Conservation (phyloP, 768 basidiomycete genomes). For the Lactarius tabidus region DNA sequence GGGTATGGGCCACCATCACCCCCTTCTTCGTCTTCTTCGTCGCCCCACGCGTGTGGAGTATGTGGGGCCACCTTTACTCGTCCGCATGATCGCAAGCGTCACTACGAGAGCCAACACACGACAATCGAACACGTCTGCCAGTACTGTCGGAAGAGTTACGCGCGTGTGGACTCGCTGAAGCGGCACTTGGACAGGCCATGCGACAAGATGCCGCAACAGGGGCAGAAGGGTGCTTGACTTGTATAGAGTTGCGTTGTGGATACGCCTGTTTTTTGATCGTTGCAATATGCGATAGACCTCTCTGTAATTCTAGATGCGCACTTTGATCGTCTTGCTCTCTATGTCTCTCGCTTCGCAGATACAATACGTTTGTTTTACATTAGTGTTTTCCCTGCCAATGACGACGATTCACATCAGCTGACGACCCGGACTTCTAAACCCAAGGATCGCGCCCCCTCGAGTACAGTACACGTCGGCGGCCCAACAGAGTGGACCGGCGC, state of each 20-base stretch:
- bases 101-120: constrained; percentile 73
- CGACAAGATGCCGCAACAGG: constrained; percentile 41
- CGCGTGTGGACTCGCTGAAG: constrained; percentile 75
- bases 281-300: constrained; percentile 17
- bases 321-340: constrained; percentile 4
- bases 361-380: constrained; percentile 13
- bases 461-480: constrained; percentile 1
- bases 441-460: not conserved
- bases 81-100: constrained; percentile 76
- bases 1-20: constrained; percentile 28
- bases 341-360: constrained; percentile 1
- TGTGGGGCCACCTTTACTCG: constrained; percentile 80
- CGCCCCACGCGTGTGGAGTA: constrained; percentile 67
- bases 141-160: constrained; percentile 74
- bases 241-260: constrained; percentile 1
- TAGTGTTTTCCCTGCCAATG: constrained; percentile 11
- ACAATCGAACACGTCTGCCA: constrained; percentile 63
- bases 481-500: not conserved
- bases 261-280: constrained; percentile 1
- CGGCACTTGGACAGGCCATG: constrained; percentile 80
- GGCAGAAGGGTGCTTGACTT: constrained; percentile 12
- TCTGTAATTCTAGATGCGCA: constrained; percentile 9
- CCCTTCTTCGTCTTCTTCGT: constrained; percentile 41
- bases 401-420: constrained; percentile 12
- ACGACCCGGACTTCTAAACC: not conserved